Base-by-base conservation (phyloP, 305 asterid species). In the Nicotiana rustica region DNA sequence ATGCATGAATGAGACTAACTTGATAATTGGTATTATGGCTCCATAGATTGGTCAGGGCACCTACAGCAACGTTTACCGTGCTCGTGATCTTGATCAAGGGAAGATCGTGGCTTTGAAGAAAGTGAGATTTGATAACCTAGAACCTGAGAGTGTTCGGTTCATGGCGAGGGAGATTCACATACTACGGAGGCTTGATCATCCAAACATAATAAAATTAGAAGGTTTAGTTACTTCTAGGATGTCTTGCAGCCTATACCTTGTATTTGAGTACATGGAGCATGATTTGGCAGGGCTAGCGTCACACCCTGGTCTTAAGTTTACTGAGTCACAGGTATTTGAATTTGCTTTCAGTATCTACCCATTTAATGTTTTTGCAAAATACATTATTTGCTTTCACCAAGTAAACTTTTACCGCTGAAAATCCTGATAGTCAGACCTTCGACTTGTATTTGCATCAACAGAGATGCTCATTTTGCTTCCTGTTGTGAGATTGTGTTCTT, bases 221-320 rank as follows among this genome's bases (percentile, higher is more conserved):
- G 99, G 99, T 85, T 92, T 95, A 70, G 96, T 95, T 84, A 93
- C 99, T 3, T 95, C 98, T 70, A 88, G 97, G 82, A 93, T 95
- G 98, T 92, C 97, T 77, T 91, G 97, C 96, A 92, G 97, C 90
- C 90, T 95, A 83, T 95, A 95, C 89, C 96, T 95, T 82, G 94
- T 95, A 61, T 95, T 95, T 68, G 99, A 95, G 89, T 95, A 95
- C 89, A 95, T 95, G 98, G 97, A 95, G 91, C 98, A 95, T 89
- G 99, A 95, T 87, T 86, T 95, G 87, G 97, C 97, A 3, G 98
- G 99, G 83, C 97, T 95, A 73, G 93, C 97, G 49, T 95, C 96
- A 83, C 95, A 92, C 85, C 94, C 97, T 60, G 95, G 94, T 73
- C 91, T 94, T 82, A 94, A 90, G 86, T 95, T 94, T 89, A 90